A percentile compares a stretch with the other conserved stretches of the same genome.
phyloP scores from a whole-genome alignment of 2,329 filamentous ascomycete genomes.

The Fusarium sp. region DNA sequence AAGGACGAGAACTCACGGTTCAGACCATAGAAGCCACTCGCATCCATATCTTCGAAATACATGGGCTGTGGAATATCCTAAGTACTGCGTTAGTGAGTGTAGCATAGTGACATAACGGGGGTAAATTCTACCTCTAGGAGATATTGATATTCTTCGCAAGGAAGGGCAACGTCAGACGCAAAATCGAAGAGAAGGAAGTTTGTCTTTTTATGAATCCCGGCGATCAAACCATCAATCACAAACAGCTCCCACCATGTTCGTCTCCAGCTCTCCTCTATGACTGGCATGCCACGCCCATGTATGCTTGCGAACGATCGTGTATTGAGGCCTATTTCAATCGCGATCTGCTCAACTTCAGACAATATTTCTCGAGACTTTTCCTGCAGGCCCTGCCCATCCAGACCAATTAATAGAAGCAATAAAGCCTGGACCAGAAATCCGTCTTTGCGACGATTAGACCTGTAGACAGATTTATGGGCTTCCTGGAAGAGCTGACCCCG shows the following conservation, averaged over 20 bases:
- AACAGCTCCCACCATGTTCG: slow-evolving; percentile 92
- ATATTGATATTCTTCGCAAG: slow-evolving; percentile 85
- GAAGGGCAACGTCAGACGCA: slow-evolving; percentile 75
- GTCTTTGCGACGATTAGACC: slow-evolving; percentile 60
- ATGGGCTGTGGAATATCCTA: slow-evolving; percentile 69
- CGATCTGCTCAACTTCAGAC: slow-evolving; percentile 74
- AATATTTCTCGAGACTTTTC: slow-evolving; percentile 76
- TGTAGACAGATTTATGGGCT: slow-evolving; percentile 63
- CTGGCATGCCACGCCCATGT: slow-evolving; percentile 71
- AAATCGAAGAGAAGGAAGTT: slow-evolving; percentile 78
- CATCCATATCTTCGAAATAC: slow-evolving; percentile 80
- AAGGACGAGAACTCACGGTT: slow-evolving; percentile 83
- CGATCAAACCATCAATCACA: slow-evolving; percentile 85
- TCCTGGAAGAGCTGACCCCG: slow-evolving; percentile 68
- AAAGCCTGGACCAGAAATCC: slow-evolving; percentile 81
- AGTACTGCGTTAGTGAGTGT: slow-evolving; percentile 21
- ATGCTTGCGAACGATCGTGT: slow-evolving; percentile 72
- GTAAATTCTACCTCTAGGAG: slow-evolving; percentile 62
- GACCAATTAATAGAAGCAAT: slow-evolving; percentile 78
- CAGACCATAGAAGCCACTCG: slow-evolving; percentile 77
- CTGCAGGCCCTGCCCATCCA: slow-evolving; percentile 81
- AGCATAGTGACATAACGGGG: neutral
- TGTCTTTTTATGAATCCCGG: slow-evolving; percentile 79
- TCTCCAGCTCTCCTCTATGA: slow-evolving; percentile 85
- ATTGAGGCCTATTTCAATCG: slow-evolving; percentile 82